These are phyloP conservation scores for Fagus sylvatica DNA, from an alignment of 306 rosid genomes.

Conservation along the genomic window DNA sequence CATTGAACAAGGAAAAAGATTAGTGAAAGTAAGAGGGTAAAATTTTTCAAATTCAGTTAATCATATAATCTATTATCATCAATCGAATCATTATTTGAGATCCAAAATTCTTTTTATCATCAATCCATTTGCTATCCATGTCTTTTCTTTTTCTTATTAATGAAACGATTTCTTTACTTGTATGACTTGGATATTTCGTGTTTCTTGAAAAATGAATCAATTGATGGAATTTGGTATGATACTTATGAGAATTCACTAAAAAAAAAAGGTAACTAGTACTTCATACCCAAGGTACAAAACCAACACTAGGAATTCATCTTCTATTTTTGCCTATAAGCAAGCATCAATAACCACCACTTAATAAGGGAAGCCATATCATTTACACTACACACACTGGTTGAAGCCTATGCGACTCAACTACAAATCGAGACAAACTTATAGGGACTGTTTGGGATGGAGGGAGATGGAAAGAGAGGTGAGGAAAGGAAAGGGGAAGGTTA, in stretches of 20 bases:
- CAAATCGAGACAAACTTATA: too few species aligned
- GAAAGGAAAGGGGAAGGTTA: too few species aligned
- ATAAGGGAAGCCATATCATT: neutral
- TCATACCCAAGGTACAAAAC: neutral
- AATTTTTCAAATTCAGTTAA: neutral
- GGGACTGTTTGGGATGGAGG: too few species aligned
- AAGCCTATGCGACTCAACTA: neutral
- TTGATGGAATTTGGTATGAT: too few species aligned
- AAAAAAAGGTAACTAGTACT: neutral
- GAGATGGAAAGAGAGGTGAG: too few species aligned
- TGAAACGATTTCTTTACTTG: too few species aligned
- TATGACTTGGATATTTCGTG: too few species aligned
- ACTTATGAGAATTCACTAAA: neutral
- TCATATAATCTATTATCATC: neutral
- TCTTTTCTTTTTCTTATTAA: too few species aligned
- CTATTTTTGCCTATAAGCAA: neutral
- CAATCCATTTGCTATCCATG: too few species aligned
- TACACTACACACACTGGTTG: neutral
- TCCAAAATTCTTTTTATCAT: too few species aligned
- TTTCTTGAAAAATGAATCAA: too few species aligned
- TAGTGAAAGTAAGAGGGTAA: neutral
- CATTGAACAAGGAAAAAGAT: neutral
- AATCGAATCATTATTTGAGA: too few species aligned
- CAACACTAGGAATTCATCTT: neutral
- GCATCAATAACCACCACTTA: neutral